A percentile compares a stretch with the other conserved stretches of the same genome.
Conservation (phyloP, 2,329 filamentous ascomycete species). For the Neurospora sp. region DNA sequence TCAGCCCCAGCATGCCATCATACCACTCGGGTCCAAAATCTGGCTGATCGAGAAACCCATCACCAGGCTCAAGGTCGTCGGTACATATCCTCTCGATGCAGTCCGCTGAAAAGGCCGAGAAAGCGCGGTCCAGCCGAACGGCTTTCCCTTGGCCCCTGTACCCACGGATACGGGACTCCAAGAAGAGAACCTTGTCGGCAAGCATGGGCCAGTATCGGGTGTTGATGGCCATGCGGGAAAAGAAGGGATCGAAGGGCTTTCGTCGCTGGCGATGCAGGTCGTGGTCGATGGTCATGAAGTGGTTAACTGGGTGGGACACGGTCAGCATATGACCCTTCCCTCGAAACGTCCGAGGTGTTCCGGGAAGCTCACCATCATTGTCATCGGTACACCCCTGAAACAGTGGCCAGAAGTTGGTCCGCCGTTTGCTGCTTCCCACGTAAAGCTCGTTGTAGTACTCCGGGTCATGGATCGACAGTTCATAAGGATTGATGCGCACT, state of each 20-base stretch:
- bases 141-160: neutral
- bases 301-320: neutral
- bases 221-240: constrained; percentile 4
- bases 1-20: constrained; percentile 13
- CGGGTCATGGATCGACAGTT: constrained; percentile 24
- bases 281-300: constrained; percentile 4
- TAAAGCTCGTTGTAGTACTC: constrained; percentile 22
- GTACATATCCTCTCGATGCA: constrained; percentile 3
- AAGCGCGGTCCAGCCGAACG: constrained; percentile 3
- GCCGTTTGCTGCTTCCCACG: constrained; percentile 4
- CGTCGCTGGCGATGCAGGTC: constrained; percentile 7
- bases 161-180: neutral
- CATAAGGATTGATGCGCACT: constrained; percentile 24
- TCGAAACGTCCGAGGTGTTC: neutral
- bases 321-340: neutral
- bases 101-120: constrained; percentile 4
- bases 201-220: neutral
- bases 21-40: constrained; percentile 18
- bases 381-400: constrained; percentile 1
- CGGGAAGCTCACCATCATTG: neutral
- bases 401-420: constrained; percentile 4
- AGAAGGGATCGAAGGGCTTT: constrained; percentile 7
- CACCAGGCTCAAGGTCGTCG: neutral
- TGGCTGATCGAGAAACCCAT: constrained; percentile 13
- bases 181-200: neutral